A percentile compares a stretch with the other conserved stretches of the same genome.
phyloP scores from a whole-genome alignment of 2,329 filamentous ascomycete genomes.

The Sclerotinia sclerotiorum region DNA sequence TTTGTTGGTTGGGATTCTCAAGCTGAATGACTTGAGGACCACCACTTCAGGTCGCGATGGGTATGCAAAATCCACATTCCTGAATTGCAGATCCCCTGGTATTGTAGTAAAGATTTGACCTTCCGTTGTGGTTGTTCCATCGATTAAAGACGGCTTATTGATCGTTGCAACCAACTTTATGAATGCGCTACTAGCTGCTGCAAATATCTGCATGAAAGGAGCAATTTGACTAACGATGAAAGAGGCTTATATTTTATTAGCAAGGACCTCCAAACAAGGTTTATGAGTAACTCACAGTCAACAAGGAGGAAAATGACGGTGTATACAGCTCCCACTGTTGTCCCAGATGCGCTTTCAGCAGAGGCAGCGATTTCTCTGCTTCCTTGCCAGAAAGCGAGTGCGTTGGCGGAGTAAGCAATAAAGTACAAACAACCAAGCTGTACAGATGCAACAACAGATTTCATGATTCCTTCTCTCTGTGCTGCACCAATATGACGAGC shows the following conservation, averaged over 20 bases:
- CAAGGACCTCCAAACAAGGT: too few species aligned
- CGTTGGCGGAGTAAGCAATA: slow-evolving; percentile 47
- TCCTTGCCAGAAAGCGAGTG: slow-evolving; percentile 58
- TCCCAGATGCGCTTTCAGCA: slow-evolving; percentile 39
- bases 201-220: slow-evolving; percentile 18
- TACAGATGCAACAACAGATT: slow-evolving; percentile 48
- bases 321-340: slow-evolving; percentile 38
- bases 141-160: neutral
- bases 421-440: slow-evolving; percentile 48
- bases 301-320: slow-evolving; percentile 54
- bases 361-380: slow-evolving; percentile 41
- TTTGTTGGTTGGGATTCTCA: slow-evolving; percentile 33
- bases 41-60: slow-evolving; percentile 34
- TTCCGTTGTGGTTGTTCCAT: slow-evolving; percentile 29
- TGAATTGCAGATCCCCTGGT: slow-evolving; percentile 11
- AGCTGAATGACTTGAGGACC: slow-evolving; percentile 37
- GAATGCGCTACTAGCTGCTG: slow-evolving; percentile 9
- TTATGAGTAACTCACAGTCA: slow-evolving; percentile 45
- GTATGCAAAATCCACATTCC: slow-evolving; percentile 43
- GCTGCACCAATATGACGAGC: slow-evolving; percentile 32
- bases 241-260: slow-evolving; percentile 5
- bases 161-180: slow-evolving; percentile 5
- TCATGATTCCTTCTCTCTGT: slow-evolving; percentile 48
- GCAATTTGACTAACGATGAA: slow-evolving; percentile 19
- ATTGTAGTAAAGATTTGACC: slow-evolving; percentile 20